A percentile compares a stretch with the other conserved stretches of the same genome.
phyloP scores from a whole-genome alignment of 495 filamentous ascomycete species.

The Thermothielavioides terrestris region DNA sequence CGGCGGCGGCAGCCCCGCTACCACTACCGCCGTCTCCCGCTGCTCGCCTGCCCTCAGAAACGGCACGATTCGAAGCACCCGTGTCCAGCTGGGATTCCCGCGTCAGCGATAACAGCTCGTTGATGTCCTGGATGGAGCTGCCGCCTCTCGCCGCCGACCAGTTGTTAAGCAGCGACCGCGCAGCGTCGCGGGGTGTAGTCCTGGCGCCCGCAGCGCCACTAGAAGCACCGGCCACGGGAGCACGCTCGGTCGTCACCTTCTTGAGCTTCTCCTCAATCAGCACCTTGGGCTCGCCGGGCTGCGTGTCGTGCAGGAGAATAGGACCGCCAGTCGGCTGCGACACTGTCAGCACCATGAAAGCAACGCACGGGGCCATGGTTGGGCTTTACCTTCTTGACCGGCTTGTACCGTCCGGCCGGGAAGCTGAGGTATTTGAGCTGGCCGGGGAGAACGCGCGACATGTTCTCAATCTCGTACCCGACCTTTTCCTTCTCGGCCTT shows the following conservation, averaged over 20 bases:
- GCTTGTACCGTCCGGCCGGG: constrained; percentile 76
- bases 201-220: constrained; percentile 14
- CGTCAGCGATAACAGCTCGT: constrained; percentile 26
- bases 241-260: constrained; percentile 61
- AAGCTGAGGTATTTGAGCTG: constrained; percentile 96
- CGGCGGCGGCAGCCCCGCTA: constrained; percentile 62
- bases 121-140: constrained; percentile 23
- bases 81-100: too few species aligned
- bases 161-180: constrained; percentile 12
- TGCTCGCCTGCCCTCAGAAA: too few species aligned
- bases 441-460: constrained; percentile 85
- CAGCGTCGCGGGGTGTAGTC: constrained; percentile 9
- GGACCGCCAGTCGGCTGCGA: constrained; percentile 84
- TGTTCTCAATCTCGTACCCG: constrained; percentile 92
- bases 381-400: constrained; percentile 80
- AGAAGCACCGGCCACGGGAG: constrained; percentile 41
- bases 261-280: constrained; percentile 81
- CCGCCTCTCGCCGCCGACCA: constrained; percentile 1
- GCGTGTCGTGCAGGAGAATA: constrained; percentile 78
- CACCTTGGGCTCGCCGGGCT: constrained; percentile 65
- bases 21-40: constrained; percentile 16
- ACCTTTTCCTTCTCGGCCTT: constrained; percentile 93
- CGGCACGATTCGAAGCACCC: too few species aligned
- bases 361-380: constrained; percentile 7
- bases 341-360: constrained; percentile 33